These are phyloP conservation scores for Ambrosiella cleistominuta DNA, from an alignment of 2,329 filamentous ascomycete species.

Conservation along the genomic window DNA sequence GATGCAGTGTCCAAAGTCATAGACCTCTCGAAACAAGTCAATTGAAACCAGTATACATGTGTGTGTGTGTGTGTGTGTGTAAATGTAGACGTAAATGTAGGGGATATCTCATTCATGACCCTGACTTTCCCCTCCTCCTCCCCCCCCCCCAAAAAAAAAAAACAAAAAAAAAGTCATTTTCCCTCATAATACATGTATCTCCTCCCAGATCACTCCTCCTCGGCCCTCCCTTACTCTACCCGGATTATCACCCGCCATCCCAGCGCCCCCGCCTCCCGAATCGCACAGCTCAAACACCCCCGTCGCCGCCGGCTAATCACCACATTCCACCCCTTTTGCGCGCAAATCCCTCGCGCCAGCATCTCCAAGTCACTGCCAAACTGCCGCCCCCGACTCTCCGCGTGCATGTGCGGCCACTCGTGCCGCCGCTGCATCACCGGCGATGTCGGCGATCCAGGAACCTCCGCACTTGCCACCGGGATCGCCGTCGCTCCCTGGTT, in stretches of 20 bases:
- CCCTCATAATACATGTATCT: not conserved
- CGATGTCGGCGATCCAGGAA: conserved; percentile 14
- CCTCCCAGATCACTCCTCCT: not conserved
- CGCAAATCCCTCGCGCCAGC: conserved; percentile 53
- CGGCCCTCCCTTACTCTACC: conserved; percentile 23
- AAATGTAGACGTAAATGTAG: too few relatives aligned
- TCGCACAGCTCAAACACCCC: conserved; percentile 55
- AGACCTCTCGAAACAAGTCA: too few relatives aligned
- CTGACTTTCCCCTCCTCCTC: too few relatives aligned
- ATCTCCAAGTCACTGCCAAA: conserved; percentile 52
- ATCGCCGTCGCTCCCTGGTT: conserved; percentile 19
- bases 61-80: too few relatives aligned
- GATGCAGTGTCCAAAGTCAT: too few relatives aligned
- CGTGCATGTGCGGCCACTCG: conserved; percentile 32
- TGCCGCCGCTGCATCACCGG: conserved; percentile 13
- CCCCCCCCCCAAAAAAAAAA: too few relatives aligned
- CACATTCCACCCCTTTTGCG: conserved; percentile 57
- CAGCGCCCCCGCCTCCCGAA: conserved; percentile 55
- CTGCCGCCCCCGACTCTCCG: conserved; percentile 37
- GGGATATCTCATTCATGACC: too few relatives aligned
- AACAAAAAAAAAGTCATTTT: not conserved
- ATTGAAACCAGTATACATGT: too few relatives aligned
- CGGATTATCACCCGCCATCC: conserved; percentile 51
- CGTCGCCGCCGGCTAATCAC: conserved; percentile 48
- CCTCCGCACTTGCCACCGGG: conserved; percentile 25